Evolutionary conservation across 345 rosid species (phyloP), one percentile per base, ranked within the genome.

Genomic region (Populus euphratica): DNA sequence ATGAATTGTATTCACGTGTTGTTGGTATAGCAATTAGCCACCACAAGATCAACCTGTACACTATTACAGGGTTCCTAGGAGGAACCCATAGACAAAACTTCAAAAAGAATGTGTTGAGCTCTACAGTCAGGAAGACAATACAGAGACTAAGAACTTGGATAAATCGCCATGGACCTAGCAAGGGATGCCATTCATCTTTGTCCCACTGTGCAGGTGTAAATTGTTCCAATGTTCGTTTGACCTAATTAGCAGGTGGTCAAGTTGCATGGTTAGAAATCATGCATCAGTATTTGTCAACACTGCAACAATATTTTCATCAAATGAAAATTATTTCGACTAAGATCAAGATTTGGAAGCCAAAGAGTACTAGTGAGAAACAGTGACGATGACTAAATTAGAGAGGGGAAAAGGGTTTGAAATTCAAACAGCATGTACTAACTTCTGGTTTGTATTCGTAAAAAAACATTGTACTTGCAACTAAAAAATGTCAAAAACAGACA

Each of bases 181-280:
- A 76, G 1, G 99, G 99, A 73, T 91, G 97, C 99, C 99, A 93
- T 80, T 96, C 99, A 80, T 96, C 98, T 86, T 91, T 96, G 77
- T 96, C 98, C 98, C 98, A 96, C 17, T 92, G 97, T 33, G 99
- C 98, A 72, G 99, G 99, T 68, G 99, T 96, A 78, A 96, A 96
- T 76, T 96, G 98, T 74, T 95, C 97, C 64, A 96, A 50, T 63
- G 99, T 92, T 78, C 97, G 86, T 79, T 89, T 93, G 36, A 96
- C 96, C 99, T 96, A 82, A 52, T 31, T 21, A 79, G 70, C n/a
- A 9, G 68, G 68, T 5, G 68, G 54, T 64, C 70, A 31, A 27
- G 41, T 27, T 18, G 38, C 64, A 64, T 27, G 50, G 9, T 27
- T 43, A 9, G 0, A 13, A 62, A 62, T 39, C 33, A 76, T 8